Base-by-base conservation (phyloP, 2,329 filamentous ascomycete genomes). In the Harringtonia aguacate region DNA sequence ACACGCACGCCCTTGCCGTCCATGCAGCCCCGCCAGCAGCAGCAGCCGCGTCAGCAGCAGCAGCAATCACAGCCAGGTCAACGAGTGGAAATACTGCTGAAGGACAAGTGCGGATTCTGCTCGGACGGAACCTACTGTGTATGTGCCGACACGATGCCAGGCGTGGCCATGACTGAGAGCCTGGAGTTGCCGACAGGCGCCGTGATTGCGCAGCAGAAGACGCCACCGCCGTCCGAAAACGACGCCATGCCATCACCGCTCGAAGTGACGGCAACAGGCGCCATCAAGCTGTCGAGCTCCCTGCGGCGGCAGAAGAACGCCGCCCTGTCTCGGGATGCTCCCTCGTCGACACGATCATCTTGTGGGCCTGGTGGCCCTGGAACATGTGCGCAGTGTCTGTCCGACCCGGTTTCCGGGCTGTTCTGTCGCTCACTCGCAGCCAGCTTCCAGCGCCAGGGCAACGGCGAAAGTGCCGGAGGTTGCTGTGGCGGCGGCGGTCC, bases 341-440 rank as follows among this genome's bases (percentile, higher is more conserved):
- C 45, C 15, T 29, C 46, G 24, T 30, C 55, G 22, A 47, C 56
- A 27, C 46, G 62, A 24, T 51, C 53, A 9, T 65, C 69, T 29
- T 80, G 75, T 46, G 75, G 83, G 22, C 69, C 75, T 31, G 81
- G 81, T 43, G 84, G 84, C 0, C 86, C 86, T 0, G 86, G 86
- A 10, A 84, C 81, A 15, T 92, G 86, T 57, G 75, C 81, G 4
- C 84, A 90, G 63, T 92, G 86, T 57, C 72, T 82, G 47, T 70
- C 77, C 2, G 85, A 90, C 57, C 84, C 86, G 17, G 81, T 83
- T 57, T 86, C 85, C 4, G 86, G 84, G 2, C 75, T 89, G 31
- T 92, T 92, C 67, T 92, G 86, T 62, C 83, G 86, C 49, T 82
- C 84, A 12, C 75, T 90, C 42, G 84, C 85, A 21, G 84, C 84